Evolutionary conservation across 2,329 filamentous ascomycete genomes (phyloP).

Genomic region (Pleomassaria siparia): DNA sequence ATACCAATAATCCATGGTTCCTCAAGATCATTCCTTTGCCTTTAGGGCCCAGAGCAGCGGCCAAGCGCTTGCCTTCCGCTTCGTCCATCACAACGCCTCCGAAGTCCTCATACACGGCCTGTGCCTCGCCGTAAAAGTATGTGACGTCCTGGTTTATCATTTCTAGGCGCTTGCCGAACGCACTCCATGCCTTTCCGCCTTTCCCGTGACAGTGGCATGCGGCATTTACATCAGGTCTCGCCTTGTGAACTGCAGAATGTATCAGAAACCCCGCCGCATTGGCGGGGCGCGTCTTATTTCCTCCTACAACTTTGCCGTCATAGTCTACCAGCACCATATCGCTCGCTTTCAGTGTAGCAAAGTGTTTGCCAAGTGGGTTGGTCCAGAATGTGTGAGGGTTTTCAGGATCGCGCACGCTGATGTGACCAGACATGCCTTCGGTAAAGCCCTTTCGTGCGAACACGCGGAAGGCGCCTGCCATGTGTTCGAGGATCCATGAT

Average conservation of each 20-base stretch:
- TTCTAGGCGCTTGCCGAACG: conserved; percentile 65
- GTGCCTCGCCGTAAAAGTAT: conserved; percentile 63
- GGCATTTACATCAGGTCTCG: conserved; percentile 64
- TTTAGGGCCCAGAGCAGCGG: conserved; percentile 61
- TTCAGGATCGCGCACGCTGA: conserved; percentile 67
- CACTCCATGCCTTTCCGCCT: conserved; percentile 67
- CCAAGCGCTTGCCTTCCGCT: conserved; percentile 67
- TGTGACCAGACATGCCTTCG: conserved; percentile 70
- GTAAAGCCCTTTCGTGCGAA: conserved; percentile 67
- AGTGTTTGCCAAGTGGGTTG: conserved; percentile 66
- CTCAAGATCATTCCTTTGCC: conserved; percentile 66
- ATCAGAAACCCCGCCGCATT: conserved; percentile 72
- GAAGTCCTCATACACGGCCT: conserved; percentile 66
- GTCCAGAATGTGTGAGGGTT: conserved; percentile 67
- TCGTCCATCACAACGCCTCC: conserved; percentile 63
- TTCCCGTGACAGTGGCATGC: conserved; percentile 70
- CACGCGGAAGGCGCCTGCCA: conserved; percentile 67
- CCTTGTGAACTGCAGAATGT: conserved; percentile 68
- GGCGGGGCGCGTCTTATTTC: conserved; percentile 60
- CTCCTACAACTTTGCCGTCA: conserved; percentile 64
- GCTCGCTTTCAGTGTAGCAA: conserved; percentile 63
- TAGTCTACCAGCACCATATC: conserved; percentile 70
- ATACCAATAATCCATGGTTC: conserved; percentile 68
- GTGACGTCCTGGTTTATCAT: conserved; percentile 72
- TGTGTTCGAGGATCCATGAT: conserved; percentile 65